Conservation (phyloP, 129 eudicot species). For the Lactuca saligna region DNA sequence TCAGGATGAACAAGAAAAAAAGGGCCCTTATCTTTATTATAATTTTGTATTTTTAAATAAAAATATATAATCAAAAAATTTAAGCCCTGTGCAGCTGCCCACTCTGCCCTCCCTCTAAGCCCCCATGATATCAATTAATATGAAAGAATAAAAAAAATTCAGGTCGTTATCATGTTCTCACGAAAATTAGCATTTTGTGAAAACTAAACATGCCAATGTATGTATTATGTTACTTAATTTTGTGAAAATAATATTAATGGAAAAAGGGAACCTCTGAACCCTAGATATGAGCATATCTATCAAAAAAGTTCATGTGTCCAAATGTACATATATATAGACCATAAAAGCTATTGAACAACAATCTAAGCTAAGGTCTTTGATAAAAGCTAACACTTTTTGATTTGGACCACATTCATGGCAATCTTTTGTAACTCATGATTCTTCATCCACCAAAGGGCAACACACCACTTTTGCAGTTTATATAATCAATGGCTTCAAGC, state of each 20-base stretch:
- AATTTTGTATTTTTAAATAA: no score
- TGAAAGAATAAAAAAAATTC: no score
- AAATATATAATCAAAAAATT: no score
- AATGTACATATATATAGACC: slow-evolving; percentile 31
- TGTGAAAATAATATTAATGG: not conserved
- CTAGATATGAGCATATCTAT: slow-evolving; percentile 21
- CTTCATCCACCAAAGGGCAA: slow-evolving; percentile 44
- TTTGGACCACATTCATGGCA: slow-evolving; percentile 48
- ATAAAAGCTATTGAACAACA: slow-evolving; percentile 47
- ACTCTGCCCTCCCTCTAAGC: no score
- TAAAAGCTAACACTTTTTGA: slow-evolving; percentile 26
- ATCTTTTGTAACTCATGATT: slow-evolving; percentile 35
- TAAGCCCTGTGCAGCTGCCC: no score
- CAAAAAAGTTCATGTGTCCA: slow-evolving; percentile 32
- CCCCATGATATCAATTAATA: no score
- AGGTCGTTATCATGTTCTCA: no score
- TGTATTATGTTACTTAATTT: not conserved
- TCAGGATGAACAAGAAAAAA: no score
- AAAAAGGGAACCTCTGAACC: slow-evolving; percentile 20
- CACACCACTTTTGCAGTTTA: slow-evolving; percentile 35
- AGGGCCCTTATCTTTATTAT: no score
- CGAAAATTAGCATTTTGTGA: no score
- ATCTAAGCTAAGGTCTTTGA: slow-evolving; percentile 29
- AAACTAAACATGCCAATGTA: no score
- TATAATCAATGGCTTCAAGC: slow-evolving; percentile 39